Base-by-base conservation (phyloP, 75 land plant species). In the Sequoia sempervirens region DNA sequence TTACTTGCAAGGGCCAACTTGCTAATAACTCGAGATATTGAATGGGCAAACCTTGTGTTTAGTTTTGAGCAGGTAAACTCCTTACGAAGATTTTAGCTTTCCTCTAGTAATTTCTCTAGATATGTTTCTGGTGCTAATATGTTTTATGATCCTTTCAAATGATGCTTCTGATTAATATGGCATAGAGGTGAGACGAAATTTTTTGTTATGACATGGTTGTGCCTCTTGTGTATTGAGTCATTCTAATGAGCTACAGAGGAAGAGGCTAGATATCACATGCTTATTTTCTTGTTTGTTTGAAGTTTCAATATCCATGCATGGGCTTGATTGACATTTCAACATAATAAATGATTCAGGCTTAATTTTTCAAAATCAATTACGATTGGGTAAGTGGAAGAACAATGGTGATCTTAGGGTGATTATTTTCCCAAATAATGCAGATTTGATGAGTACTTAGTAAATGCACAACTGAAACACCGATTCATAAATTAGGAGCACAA, bases 41-140 rank as follows among this genome's bases (percentile, higher is more conserved):
- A 97, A 69, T 97, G 99, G 99, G 99, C 99, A 85, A 97, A 97
- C 84, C 88, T 97, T 43, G 88, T 93, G 76, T 87, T 95, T 85
- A 95, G 97, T 84, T 92, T 97, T 89, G 99, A 97, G 81, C 99
- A 97, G 96, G 99, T 97, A 68, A 84, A 5, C 11, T 52, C 58
- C 69, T 79, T 82, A 75, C 32, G 82, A 28, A 28, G 32, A 46
- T 2, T 81, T n/a, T 81, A 47, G 20, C 17, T 52, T 10, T 81
- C 2, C 50, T 81, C 23, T 10, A 36, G 52, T 47, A 30, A 50
- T 81, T 14, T 32, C 20, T 43, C 34, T 81, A 23, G 36, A 14
- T 15, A 23, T 13, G 6, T 11, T 46, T 52, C 36, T 50, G 23
- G 23, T 81, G 58, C 34, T 20, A 32, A 14, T 41, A 41, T 40